A percentile compares a stretch with the other conserved stretches of the same genome.
Conservation (phyloP, 352 stramenopile species). For the Globisporangium echinulatum region DNA sequence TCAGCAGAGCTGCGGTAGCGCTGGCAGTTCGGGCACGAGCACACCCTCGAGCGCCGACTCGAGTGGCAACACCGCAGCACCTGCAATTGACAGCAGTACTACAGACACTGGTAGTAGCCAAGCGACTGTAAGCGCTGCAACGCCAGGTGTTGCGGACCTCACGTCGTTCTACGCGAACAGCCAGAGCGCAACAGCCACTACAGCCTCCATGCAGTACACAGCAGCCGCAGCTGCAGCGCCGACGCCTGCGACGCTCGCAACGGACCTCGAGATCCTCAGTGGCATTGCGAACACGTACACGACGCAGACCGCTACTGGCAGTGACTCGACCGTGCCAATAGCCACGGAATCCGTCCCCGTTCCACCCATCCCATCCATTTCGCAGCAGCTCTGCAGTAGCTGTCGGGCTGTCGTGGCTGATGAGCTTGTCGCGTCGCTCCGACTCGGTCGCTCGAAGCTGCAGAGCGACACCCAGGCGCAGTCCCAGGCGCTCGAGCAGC, state of each 20-base stretch:
- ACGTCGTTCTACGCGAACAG: constrained; percentile 55
- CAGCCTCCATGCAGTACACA: constrained; percentile 13
- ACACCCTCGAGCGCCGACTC: constrained; percentile 5
- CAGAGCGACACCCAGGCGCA: constrained; percentile 52
- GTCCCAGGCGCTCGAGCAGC: constrained; percentile 35
- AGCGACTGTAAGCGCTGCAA: not conserved
- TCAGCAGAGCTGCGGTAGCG: not conserved
- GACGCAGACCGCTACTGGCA: constrained; percentile 34
- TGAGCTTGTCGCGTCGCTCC: constrained; percentile 75
- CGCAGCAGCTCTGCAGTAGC: constrained; percentile 40
- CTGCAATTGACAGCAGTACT: not conserved
- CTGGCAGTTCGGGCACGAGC: constrained; percentile 6
- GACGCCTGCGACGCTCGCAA: constrained; percentile 13
- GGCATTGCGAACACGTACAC: constrained; percentile 83
- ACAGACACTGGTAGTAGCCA: not conserved
- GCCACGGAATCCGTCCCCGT: not conserved
- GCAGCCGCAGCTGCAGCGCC: not conserved
- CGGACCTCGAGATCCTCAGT: constrained; percentile 76
- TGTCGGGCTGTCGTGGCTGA: constrained; percentile 62
- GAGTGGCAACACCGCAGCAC: not conserved
- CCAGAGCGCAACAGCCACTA: constrained; percentile 4
- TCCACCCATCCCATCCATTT: not conserved
- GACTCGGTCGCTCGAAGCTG: constrained; percentile 23
- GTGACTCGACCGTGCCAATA: constrained; percentile 15
- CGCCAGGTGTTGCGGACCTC: constrained; percentile 25